Evolutionary conservation across 1,284 basidiomycete species (phyloP).

Genomic region (Irpex lacteus): DNA sequence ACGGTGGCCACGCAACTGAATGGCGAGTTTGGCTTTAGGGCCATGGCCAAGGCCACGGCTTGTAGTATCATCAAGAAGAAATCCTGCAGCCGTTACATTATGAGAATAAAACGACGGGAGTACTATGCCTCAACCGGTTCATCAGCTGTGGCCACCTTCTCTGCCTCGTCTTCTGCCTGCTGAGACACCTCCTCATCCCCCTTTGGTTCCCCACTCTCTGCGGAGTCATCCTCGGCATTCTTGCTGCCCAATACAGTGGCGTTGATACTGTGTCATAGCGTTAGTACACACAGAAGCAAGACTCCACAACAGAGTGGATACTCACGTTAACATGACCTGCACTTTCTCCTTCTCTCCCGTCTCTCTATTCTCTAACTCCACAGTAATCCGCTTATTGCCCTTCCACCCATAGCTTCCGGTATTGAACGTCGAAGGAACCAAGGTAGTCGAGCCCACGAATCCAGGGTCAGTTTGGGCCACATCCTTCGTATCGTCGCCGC

Average conservation of each 20-base stretch:
- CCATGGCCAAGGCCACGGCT: too few species aligned
- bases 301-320: slow-evolving; percentile 17
- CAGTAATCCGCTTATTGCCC: slow-evolving; percentile 61
- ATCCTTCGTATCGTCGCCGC: slow-evolving; percentile 35
- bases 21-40: too few species aligned
- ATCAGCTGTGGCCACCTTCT: slow-evolving; percentile 32
- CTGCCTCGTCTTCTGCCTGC: slow-evolving; percentile 31
- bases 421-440: slow-evolving; percentile 56
- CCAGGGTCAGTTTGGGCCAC: slow-evolving; percentile 51
- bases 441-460: slow-evolving; percentile 53
- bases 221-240: slow-evolving; percentile 41
- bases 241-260: slow-evolving; percentile 52
- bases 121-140: slow-evolving; percentile 26
- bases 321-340: slow-evolving; percentile 73
- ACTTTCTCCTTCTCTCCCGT: slow-evolving; percentile 60
- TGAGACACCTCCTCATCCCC: slow-evolving; percentile 35
- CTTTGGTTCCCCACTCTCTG: slow-evolving; percentile 30
- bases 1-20: too few species aligned
- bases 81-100: neutral
- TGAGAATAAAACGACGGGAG: neutral
- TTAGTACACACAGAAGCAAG: neutral
- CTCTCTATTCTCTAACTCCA: slow-evolving; percentile 56
- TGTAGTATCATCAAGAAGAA: too few species aligned
- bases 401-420: slow-evolving; percentile 85
- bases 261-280: neutral